phyloP scores from a whole-genome alignment of 2,329 filamentous ascomycete species.

The Hypomyces rosellus region DNA sequence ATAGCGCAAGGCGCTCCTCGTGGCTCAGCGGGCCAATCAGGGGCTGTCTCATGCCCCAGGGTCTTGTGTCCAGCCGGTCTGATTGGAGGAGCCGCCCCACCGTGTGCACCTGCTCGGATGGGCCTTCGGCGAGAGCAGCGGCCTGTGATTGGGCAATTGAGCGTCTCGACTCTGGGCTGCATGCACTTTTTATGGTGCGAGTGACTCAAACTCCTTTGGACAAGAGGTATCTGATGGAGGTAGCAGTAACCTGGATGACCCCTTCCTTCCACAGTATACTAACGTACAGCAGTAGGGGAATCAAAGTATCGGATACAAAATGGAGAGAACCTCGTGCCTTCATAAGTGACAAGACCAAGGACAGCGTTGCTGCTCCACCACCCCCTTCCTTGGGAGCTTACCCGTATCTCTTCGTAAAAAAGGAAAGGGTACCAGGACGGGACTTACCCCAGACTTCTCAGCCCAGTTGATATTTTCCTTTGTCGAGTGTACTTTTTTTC shows the following conservation, averaged over 20 bases:
- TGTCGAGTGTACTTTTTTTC: no score
- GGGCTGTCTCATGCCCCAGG: neutral
- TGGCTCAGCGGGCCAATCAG: slow-evolving; percentile 23
- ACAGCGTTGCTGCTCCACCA: no score
- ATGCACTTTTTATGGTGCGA: slow-evolving; percentile 14
- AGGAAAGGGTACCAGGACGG: no score
- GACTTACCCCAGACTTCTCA: no score
- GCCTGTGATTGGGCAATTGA: slow-evolving; percentile 28
- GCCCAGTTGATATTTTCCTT: no score
- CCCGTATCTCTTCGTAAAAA: no score
- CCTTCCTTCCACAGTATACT: no score
- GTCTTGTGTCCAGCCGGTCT: neutral
- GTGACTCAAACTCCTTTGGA: slow-evolving; percentile 24
- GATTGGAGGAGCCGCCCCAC: slow-evolving; percentile 26
- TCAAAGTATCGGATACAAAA: neutral
- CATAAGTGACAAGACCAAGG: no score
- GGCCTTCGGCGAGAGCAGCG: slow-evolving; percentile 29
- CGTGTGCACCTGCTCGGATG: slow-evolving; percentile 19
- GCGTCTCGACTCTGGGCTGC: neutral
- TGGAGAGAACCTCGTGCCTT: neutral
- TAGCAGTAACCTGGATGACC: neutral
- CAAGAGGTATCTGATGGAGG: neutral
- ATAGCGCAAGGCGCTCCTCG: slow-evolving; percentile 22
- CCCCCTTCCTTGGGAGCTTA: no score
- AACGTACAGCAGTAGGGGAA: no score